Conservation (phyloP, 208 protist genomes). For the Leishmania tarentolae region DNA sequence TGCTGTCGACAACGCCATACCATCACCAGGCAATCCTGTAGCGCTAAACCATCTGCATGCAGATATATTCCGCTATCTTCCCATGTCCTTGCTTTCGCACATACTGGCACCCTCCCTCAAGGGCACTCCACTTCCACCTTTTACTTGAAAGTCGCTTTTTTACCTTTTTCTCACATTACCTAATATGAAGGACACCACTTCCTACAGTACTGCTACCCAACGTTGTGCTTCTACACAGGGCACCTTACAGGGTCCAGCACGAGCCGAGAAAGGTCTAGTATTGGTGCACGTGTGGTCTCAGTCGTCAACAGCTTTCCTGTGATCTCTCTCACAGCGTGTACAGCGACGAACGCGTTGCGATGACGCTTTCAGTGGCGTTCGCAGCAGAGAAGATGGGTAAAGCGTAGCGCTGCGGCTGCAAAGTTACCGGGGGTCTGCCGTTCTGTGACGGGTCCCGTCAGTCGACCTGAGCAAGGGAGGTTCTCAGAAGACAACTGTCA, state of each 20-base stretch:
- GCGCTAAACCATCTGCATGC: not conserved
- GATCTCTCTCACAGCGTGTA: not conserved
- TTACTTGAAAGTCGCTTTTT: not conserved
- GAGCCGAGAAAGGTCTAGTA: not conserved
- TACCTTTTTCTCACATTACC: not conserved
- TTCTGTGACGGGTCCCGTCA: not conserved
- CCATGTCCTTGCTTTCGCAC: not conserved
- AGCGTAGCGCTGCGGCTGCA: slow-evolving; percentile 1
- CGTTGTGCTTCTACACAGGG: not conserved
- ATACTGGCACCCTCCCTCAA: not conserved
- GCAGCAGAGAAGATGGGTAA: not conserved
- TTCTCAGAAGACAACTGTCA: not conserved
- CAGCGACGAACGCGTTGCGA: not conserved
- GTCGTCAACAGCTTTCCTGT: not conserved
- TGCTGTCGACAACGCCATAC: not conserved
- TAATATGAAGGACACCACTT: not conserved
- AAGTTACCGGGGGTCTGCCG: not conserved
- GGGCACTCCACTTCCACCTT: not conserved
- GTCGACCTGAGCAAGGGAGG: not conserved
- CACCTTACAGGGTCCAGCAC: not conserved
- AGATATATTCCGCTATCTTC: not conserved
- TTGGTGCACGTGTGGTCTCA: not conserved
- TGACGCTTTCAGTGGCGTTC: not conserved
- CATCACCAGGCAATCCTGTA: not conserved
- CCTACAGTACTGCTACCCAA: not conserved